A percentile compares a stretch with the other conserved stretches of the same genome.
Evolutionary conservation across 1,139 yeast species (phyloP).

Genomic region (Arxiozyma heterogenica): DNA sequence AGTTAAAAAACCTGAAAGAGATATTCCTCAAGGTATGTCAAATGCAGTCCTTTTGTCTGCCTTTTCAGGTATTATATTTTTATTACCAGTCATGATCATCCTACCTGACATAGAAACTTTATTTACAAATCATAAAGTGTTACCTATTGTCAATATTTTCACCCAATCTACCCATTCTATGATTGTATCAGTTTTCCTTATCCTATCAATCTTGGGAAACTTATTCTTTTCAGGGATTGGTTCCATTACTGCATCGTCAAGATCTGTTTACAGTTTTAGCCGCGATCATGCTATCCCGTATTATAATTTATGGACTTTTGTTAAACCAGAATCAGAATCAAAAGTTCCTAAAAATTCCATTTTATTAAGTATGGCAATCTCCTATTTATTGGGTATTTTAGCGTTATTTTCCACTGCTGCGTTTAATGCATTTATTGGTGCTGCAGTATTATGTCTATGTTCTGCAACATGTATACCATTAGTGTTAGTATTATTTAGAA

Average conservation of each 20-base stretch:
- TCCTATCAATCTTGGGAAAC: conserved; percentile 59
- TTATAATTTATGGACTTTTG: conserved; percentile 54
- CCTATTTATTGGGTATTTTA: conserved; percentile 51
- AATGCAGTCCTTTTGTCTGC: conserved; percentile 57
- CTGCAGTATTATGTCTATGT: conserved; percentile 71
- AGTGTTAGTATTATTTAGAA: conserved; percentile 49
- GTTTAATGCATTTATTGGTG: conserved; percentile 76
- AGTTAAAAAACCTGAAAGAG: conserved; percentile 63
- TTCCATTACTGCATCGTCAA: conserved; percentile 73
- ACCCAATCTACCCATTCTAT: conserved; percentile 61
- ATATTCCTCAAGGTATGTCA: conserved; percentile 70
- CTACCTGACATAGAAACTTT: conserved; percentile 53
- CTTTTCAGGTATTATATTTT: conserved; percentile 59
- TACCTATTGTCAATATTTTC: conserved; percentile 52
- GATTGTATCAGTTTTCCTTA: conserved; percentile 57
- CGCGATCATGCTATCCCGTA: conserved; percentile 83
- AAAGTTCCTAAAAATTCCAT: conserved; percentile 69
- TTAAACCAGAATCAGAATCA: conserved; percentile 45
- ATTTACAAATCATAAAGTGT: conserved; percentile 53
- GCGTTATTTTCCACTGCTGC: conserved; percentile 68
- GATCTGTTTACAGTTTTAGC: conserved; percentile 80
- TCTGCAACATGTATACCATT: conserved; percentile 75
- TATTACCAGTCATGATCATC: conserved; percentile 61
- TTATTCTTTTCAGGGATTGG: conserved; percentile 73
- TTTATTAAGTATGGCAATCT: conserved; percentile 56